Conservation (phyloP, 2,329 filamentous ascomycete genomes). For the Teratosphaeria pseudoeucalypti region DNA sequence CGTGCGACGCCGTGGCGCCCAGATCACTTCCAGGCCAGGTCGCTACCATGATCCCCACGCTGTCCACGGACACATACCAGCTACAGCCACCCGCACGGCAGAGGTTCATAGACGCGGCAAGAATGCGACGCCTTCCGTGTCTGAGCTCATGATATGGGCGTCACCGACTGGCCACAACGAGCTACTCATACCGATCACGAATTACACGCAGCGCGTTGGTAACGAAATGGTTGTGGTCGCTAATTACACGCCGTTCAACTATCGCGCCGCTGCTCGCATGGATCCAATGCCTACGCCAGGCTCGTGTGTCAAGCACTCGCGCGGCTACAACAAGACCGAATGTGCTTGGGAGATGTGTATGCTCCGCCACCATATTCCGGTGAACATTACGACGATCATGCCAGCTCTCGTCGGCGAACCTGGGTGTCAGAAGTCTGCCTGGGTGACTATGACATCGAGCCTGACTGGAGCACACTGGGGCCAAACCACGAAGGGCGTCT, state of each 20-base stretch:
- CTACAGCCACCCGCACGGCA: background rate
- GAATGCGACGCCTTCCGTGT: background rate
- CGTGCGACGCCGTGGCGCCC: background rate
- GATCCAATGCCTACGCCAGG: constrained; percentile 1
- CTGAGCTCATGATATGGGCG: background rate
- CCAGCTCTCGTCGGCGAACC: background rate
- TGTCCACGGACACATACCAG: background rate
- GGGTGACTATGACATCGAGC: background rate
- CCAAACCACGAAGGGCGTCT: background rate
- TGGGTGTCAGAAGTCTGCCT: background rate
- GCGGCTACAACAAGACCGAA: background rate
- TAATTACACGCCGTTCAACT: background rate
- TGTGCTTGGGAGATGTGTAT: background rate
- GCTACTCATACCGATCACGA: background rate
- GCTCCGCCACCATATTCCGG: constrained; percentile 1
- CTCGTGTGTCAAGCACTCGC: background rate
- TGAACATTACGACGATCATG: constrained; percentile 2
- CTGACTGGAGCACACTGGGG: background rate
- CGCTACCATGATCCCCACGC: background rate
- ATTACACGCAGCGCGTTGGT: background rate
- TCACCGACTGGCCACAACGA: background rate
- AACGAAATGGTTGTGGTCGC: background rate
- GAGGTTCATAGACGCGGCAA: background rate
- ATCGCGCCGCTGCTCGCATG: background rate
- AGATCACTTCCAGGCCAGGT: background rate